Percentiles rank a stretch among this genome's conserved stretches.
phyloP scores from a whole-genome alignment of 192 early-diverging fungal genomes.

The Coemansia sp. region DNA sequence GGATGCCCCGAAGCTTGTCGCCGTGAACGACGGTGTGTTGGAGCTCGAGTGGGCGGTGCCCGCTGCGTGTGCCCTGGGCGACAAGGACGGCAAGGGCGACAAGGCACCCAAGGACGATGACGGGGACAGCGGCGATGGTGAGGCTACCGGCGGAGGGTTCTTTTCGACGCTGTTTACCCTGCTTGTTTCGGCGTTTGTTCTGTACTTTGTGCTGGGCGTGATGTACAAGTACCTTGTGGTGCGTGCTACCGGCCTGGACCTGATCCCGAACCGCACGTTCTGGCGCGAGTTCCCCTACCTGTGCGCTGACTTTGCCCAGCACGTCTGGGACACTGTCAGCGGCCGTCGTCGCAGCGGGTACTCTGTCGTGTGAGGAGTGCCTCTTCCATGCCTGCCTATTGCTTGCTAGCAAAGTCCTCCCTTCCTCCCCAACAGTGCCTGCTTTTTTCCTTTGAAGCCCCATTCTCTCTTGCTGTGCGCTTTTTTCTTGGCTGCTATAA shows the following conservation, averaged over 20 bases:
- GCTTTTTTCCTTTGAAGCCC: not conserved
- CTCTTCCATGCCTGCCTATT: not conserved
- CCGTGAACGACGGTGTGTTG: slow-evolving; percentile 25
- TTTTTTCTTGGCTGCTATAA: not conserved
- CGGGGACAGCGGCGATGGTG: not conserved
- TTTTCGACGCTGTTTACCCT: slow-evolving; percentile 38
- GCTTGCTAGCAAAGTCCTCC: not conserved
- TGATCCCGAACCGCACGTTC: slow-evolving; percentile 44
- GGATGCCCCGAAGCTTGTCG: slow-evolving; percentile 22
- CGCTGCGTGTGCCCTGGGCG: slow-evolving; percentile 38
- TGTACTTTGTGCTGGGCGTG: slow-evolving; percentile 48
- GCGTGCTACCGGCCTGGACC: slow-evolving; percentile 39
- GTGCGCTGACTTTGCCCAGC: slow-evolving; percentile 46
- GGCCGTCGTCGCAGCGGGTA: slow-evolving; percentile 47
- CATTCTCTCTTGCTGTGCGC: too few species aligned
- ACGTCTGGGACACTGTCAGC: slow-evolving; percentile 37
- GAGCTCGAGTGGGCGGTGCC: slow-evolving; percentile 48
- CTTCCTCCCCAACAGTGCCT: not conserved
- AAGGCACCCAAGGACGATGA: slow-evolving; percentile 7
- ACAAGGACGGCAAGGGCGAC: slow-evolving; percentile 15
- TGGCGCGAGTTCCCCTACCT: slow-evolving; percentile 51
- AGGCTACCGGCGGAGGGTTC: slow-evolving; percentile 28
- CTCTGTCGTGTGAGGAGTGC: slow-evolving; percentile 28
- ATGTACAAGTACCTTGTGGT: slow-evolving; percentile 45
- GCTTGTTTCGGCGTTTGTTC: slow-evolving; percentile 10